Base-by-base conservation (phyloP, 345 rosid species). In the Anacardium occidentale region DNA sequence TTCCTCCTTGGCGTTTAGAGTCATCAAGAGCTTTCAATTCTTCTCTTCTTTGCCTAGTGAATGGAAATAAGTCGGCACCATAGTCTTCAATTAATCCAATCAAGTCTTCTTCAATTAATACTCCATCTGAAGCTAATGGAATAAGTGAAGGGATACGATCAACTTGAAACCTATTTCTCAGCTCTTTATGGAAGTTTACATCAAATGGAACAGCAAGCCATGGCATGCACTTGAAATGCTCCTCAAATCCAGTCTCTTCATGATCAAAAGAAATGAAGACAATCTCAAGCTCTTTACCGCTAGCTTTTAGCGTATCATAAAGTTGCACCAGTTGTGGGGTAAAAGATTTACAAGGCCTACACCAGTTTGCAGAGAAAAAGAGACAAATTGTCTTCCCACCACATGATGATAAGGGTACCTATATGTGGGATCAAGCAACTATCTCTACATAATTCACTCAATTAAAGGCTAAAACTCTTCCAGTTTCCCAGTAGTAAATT, bases 361-460 rank as follows among this genome's bases (percentile, higher is more conserved):
- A 86, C 97, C 97, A 88, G 85, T 86, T 90, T 70, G 93, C 95
- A 3, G 95, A 91, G 83, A 90, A 91, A 80, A 89, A 85, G 69
- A 90, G 87, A 80, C 87, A 90, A 73, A 86, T 67, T 10, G 74
- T 75, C 82, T 77, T 87, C 64, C 85, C 86, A 21, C 75, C 78
- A 64, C 80, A 76, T 13, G 85, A 84, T 70, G 90, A 75, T 70
- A 88, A 62, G 13, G 95, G 87, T 55, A 90, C 90, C 94, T 88
- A 77, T 74, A 59, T 37, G 54, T 54, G 75, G 52, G 62, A 70
- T 15, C 10, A 78, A 21, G 45, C 48, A 32, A 55, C 32, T 10
- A 61, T 6, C 32, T 18, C 17, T 24, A n/a, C 42, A 65, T 50
- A n/a, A 64, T 47, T 7, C 22, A 9, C 18, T 32, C 53, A 34